A percentile compares a stretch with the other conserved stretches of the same genome.
phyloP scores from a whole-genome alignment of 1,284 basidiomycete genomes.

The Neonothopanus nambi region DNA sequence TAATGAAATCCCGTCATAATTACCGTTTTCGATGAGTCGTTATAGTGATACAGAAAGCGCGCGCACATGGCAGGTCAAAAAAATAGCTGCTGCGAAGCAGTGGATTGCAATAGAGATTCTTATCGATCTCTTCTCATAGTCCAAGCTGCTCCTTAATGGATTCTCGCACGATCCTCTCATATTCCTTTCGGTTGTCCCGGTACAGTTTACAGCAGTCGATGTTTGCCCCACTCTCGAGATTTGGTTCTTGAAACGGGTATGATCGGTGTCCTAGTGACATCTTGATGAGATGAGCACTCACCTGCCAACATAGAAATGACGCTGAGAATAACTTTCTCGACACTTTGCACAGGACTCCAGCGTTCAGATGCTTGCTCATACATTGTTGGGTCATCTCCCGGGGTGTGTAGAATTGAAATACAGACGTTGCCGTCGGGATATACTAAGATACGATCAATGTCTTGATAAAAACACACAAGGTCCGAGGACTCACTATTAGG shows the following conservation, averaged over 20 bases:
- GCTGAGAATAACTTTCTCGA: constrained; percentile 94
- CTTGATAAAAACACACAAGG: not conserved
- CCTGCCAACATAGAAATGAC: constrained; percentile 99
- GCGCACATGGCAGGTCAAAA: not conserved
- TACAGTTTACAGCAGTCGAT: constrained; percentile 97
- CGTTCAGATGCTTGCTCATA: constrained; percentile 95
- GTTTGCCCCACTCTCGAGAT: constrained; percentile 97
- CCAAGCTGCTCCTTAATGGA: constrained; percentile 75
- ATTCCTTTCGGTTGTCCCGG: constrained; percentile 81
- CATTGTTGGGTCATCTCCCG: constrained; percentile 91
- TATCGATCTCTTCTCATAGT: constrained; percentile 38
- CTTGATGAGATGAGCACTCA: constrained; percentile 35
- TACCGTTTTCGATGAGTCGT: too few species aligned
- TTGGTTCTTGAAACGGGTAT: constrained; percentile 72
- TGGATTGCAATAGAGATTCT: not conserved
- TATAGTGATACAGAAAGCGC: too few species aligned
- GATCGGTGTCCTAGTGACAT: constrained; percentile 11
- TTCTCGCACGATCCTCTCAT: constrained; percentile 69
- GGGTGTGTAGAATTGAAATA: constrained; percentile 97
- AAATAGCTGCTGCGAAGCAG: not conserved
- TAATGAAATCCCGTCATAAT: too few species aligned
- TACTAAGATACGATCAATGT: constrained; percentile 43
- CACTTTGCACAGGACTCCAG: constrained; percentile 97
- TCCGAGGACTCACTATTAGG: constrained; percentile 79
- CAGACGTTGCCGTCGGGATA: constrained; percentile 96